Percentiles rank a stretch among this genome's conserved stretches.
These are phyloP conservation scores for Colletotrichum gigasporum DNA, from an alignment of 2,329 filamentous ascomycete species.

Conservation along the genomic window DNA sequence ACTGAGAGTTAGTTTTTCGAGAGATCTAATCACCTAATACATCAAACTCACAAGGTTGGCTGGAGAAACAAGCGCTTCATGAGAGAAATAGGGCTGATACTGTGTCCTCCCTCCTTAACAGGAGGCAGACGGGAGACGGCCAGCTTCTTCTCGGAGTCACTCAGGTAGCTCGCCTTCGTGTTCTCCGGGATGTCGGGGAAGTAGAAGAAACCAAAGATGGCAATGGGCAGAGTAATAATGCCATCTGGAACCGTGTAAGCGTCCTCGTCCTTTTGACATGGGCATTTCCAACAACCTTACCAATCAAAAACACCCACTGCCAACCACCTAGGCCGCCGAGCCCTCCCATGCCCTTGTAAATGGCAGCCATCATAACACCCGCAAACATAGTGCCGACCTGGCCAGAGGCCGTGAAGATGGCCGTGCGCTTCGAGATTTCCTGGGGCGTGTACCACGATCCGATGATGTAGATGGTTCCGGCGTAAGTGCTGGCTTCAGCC, in stretches of 20 bases:
- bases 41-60: conserved; percentile 36
- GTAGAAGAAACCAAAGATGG: conserved; percentile 58
- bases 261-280: background rate
- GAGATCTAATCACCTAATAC: background rate
- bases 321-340: conserved; percentile 57
- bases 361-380: conserved; percentile 63
- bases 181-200: conserved; percentile 59
- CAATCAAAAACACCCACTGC: conserved; percentile 53
- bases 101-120: conserved; percentile 37
- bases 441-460: conserved; percentile 67
- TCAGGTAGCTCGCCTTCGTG: conserved; percentile 44
- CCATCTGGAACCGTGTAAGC: conserved; percentile 46
- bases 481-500: conserved; percentile 49
- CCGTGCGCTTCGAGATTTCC: conserved; percentile 70
- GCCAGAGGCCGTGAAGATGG: conserved; percentile 70
- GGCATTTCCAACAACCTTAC: background rate
- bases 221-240: conserved; percentile 62
- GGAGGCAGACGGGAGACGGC: conserved; percentile 47
- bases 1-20: background rate
- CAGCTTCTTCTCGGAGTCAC: conserved; percentile 43
- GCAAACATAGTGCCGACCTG: conserved; percentile 69
- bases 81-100: conserved; percentile 34
- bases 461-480: conserved; percentile 53
- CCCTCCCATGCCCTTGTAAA: conserved; percentile 50
- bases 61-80: conserved; percentile 34